Evolutionary conservation across 352 stramenopile genomes (phyloP), one percentile per base, ranked within the genome.

Genomic region (Phytophthora podocarpi): DNA sequence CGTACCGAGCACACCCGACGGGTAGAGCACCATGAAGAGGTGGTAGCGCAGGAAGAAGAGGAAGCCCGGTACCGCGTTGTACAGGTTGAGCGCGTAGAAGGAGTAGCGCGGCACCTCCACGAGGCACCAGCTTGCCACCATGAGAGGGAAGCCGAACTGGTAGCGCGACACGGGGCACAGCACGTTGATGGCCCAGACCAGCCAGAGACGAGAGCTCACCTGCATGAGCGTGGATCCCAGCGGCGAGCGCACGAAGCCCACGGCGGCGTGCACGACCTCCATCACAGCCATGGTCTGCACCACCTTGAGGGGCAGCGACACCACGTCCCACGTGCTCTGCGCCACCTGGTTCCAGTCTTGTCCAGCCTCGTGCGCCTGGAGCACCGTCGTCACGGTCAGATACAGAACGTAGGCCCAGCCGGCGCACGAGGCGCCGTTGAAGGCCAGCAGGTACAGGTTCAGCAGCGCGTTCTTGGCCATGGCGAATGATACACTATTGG

Each of bases 21-120:
- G 97, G 80, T 99, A 99, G 15, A 99, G 83, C 52, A 99, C 74
- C 65, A 97, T 95, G 82, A 99, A 99, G 20, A 99, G 81, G 53
- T 97, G 97, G 74, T 99, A 99, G 50, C 97, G 92, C 31, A 99
- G 70, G 81, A 96, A 99, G 72, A 99, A 98, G 30, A 99, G 80
- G 56, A 91, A 91, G 59, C 86, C 96, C n/a, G 97, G 97, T 66
- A 98, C 93, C 42, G 76, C 88, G 45, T 95, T 79, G 72, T 98
- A 80, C 45, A 99, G 64, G 64, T 98, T 98, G 53, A 97, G 76
- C 16, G 97, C 79, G 73, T 99, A 99, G 75, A 99, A 99, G 10
- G 97, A 79, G 81, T 99, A 99, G 45, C 97, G 96, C 50, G 95
- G 95, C 24, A 99, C 92, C 58, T 97, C 91, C 15, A 96, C 87